Base-by-base conservation (phyloP, 2,329 filamentous ascomycete species). In the Fusarium sp. region DNA sequence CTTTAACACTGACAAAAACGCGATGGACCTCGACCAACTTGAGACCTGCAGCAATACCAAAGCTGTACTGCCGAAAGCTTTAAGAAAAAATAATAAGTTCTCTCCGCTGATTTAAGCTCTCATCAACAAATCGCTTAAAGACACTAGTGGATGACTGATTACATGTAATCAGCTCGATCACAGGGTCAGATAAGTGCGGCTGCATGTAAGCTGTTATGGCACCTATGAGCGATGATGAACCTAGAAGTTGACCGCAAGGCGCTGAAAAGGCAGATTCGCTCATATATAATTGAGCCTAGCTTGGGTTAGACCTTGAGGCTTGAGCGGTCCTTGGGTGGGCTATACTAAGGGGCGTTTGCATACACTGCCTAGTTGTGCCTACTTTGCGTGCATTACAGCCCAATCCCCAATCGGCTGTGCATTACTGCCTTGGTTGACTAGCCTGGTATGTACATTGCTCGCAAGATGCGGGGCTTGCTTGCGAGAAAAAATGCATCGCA, bases 401-500 rank as follows among this genome's bases (percentile, higher is more conserved):
- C 15, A 44, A 12, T 44, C n/a, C n/a, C 41, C 18, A 18, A 24
- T 24, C n/a, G 15, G 10, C 15, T 12, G 0, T 44, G n/a, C 41
- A 44, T 24, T 17, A 15, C n/a, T 44, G 15, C n/a, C n/a, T 17
- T 24, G 9, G 41, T 15, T 44, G 14, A 44, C 10, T 44, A 1
- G 11, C 41, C 41, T 0, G 9, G 4, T 4, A 7, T n/a, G 41
- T 7, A 7, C 14, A n/a, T 24, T 42, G 1, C 22, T 24, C 14
- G n/a, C n/a, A 11, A 42, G 0, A 10, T 17, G n/a, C 41, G n/a
- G 41, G 41, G 41, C 10, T 44, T 12, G 1, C 2, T 5, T 44
- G 15, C 15, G 0, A 24, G 4, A 44, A 44, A 33, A 1, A 1
- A 44, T 24, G 4, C 10, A 24, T 18, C 4, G 2, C 15, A 0